phyloP scores from a whole-genome alignment of 2,329 filamentous ascomycete genomes.

The Aspergillus fumigatiaffinis region DNA sequence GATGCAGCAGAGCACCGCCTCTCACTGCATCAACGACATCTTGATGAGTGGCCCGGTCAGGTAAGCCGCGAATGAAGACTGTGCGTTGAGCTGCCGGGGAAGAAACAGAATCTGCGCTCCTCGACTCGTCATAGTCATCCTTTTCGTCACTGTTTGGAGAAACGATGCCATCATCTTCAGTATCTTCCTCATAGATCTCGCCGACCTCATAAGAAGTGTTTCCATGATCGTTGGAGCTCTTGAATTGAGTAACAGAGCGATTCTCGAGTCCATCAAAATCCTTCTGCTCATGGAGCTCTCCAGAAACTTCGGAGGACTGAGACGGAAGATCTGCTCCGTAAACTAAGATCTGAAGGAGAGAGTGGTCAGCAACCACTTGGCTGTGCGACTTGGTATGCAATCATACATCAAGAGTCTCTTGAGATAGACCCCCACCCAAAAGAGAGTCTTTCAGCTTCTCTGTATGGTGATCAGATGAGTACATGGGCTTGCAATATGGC shows the following conservation, averaged over 20 bases:
- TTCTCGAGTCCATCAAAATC: not conserved
- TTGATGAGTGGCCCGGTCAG: slow-evolving; percentile 58
- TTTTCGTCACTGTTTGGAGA: slow-evolving; percentile 24
- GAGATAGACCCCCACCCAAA: slow-evolving; percentile 48
- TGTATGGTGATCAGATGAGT: slow-evolving; percentile 19
- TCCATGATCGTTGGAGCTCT: not conserved
- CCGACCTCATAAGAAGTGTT: not conserved
- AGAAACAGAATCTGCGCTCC: slow-evolving; percentile 14
- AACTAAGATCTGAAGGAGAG: slow-evolving; percentile 15
- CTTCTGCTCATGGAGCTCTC: not conserved
- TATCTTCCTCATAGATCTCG: slow-evolving; percentile 11
- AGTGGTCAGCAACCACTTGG: slow-evolving; percentile 12
- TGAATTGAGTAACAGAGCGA: not conserved
- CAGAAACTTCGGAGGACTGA: not conserved
- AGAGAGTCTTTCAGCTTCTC: slow-evolving; percentile 48
- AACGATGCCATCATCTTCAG: slow-evolving; percentile 20
- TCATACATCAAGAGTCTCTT: slow-evolving; percentile 47
- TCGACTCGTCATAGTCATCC: slow-evolving; percentile 19
- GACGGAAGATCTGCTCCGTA: slow-evolving; percentile 7
- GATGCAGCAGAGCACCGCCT: slow-evolving; percentile 67
- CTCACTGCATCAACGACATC: slow-evolving; percentile 64
- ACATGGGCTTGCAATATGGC: not conserved
- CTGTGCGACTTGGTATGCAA: slow-evolving; percentile 1
- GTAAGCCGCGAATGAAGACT: slow-evolving; percentile 59
- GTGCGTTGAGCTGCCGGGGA: slow-evolving; percentile 24